Conservation (phyloP, 2,329 filamentous ascomycete species). For the Neodidymelliopsis sp. region DNA sequence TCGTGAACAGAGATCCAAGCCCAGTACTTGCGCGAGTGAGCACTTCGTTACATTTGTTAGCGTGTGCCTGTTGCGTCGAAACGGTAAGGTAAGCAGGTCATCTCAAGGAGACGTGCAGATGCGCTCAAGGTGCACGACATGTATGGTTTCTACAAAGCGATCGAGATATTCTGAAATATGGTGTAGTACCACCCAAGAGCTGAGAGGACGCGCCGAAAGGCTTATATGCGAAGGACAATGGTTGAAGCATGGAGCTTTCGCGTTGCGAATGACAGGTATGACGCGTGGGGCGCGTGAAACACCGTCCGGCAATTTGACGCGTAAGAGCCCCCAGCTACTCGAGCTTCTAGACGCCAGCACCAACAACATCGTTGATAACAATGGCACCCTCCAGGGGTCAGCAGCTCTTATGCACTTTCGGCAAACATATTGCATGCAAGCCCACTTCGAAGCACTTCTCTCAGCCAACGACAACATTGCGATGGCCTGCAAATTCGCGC, state of each 20-base stretch:
- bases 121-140: no score
- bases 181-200: no score
- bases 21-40: no score
- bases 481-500: not conserved
- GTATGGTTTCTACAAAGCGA: no score
- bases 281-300: conserved; percentile 11
- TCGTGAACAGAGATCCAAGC: no score
- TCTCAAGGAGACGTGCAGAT: no score
- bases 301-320: conserved; percentile 18
- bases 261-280: conserved; percentile 13
- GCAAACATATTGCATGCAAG: not conserved
- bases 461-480: not conserved
- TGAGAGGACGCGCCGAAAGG: not conserved
- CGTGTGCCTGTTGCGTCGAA: no score
- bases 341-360: conserved; percentile 14
- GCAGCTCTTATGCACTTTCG: not conserved
- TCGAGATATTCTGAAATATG: no score
- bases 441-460: not conserved
- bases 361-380: not conserved
- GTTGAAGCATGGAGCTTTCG: conserved; percentile 13
- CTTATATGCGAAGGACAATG: not conserved
- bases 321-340: conserved; percentile 10
- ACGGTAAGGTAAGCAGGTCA: no score
- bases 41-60: no score
- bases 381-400: conserved; percentile 32